Conservation (phyloP, 1,284 basidiomycete species). For the Trametes polyzona region DNA sequence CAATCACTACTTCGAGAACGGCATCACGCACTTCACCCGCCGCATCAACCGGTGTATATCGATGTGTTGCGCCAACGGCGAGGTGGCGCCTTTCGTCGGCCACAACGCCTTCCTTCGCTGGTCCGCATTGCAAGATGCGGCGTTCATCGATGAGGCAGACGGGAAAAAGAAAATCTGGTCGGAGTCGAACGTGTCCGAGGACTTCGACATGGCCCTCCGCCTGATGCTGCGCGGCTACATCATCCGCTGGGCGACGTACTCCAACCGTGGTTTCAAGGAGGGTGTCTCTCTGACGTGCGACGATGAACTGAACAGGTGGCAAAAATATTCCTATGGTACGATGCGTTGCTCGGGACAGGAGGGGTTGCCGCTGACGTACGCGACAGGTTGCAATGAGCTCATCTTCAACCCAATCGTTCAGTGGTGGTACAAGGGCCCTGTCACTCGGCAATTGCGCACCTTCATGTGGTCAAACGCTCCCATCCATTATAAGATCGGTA, state of each 20-base stretch:
- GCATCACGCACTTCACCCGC: conserved; percentile 82
- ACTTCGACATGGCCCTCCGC: conserved; percentile 77
- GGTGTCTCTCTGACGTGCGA: conserved; percentile 85
- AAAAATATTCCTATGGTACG: conserved; percentile 85
- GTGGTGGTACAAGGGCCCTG: conserved; percentile 77
- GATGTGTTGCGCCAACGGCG: conserved; percentile 76
- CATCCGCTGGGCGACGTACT: conserved; percentile 86
- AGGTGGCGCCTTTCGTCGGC: conserved; percentile 85
- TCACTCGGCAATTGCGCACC: conserved; percentile 75
- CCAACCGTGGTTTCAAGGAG: conserved; percentile 81
- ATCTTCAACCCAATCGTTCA: conserved; percentile 76
- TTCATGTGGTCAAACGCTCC: conserved; percentile 81
- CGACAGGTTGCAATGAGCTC: conserved; percentile 64
- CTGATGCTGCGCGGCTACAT: conserved; percentile 69
- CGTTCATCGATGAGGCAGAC: conserved; percentile 70
- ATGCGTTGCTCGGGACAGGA: conserved; percentile 14
- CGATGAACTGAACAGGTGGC: conserved; percentile 84
- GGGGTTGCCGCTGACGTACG: conserved; percentile 11
- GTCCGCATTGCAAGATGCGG: conserved; percentile 81
- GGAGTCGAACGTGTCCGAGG: conserved; percentile 83
- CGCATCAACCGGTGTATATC: conserved; percentile 81
- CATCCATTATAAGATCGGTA: conserved; percentile 82
- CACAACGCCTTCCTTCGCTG: conserved; percentile 90
- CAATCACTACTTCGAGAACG: conserved; percentile 86
- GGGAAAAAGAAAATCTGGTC: conserved; percentile 79